A percentile compares a stretch with the other conserved stretches of the same genome.
phyloP scores from a whole-genome alignment of 192 early-diverging fungal species.

The Rhizophagus sp. region DNA sequence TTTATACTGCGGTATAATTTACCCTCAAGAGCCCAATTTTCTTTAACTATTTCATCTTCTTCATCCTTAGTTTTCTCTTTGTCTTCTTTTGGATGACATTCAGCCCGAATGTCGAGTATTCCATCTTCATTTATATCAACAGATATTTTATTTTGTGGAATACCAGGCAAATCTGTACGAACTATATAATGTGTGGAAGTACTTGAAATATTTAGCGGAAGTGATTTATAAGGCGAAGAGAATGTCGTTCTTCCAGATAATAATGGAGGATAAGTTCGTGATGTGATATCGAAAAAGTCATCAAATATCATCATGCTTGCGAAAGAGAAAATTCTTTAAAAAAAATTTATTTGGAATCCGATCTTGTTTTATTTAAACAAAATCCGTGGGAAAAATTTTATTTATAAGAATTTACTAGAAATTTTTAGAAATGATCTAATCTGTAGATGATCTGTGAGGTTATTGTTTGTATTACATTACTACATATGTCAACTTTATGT shows the following conservation, averaged over 20 bases:
- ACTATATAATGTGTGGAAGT: constrained; percentile 7
- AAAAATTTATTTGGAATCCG: too few species aligned
- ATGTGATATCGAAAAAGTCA: not conserved
- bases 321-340: too few species aligned
- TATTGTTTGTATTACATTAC: too few species aligned
- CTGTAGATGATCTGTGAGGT: too few species aligned
- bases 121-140: not conserved
- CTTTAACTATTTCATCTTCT: not conserved
- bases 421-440: too few species aligned
- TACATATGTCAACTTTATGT: too few species aligned
- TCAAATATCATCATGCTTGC: not conserved
- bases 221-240: not conserved
- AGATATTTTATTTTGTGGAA: not conserved
- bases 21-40: not conserved
- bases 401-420: too few species aligned
- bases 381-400: not conserved
- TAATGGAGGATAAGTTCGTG: not conserved
- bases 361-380: not conserved
- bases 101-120: not conserved
- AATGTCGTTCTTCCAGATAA: not conserved
- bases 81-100: not conserved
- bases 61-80: not conserved
- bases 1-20: not conserved
- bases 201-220: constrained; percentile 3
- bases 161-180: not conserved